Conservation (phyloP, 768 basidiomycete genomes). For the Hericium coralloides region DNA sequence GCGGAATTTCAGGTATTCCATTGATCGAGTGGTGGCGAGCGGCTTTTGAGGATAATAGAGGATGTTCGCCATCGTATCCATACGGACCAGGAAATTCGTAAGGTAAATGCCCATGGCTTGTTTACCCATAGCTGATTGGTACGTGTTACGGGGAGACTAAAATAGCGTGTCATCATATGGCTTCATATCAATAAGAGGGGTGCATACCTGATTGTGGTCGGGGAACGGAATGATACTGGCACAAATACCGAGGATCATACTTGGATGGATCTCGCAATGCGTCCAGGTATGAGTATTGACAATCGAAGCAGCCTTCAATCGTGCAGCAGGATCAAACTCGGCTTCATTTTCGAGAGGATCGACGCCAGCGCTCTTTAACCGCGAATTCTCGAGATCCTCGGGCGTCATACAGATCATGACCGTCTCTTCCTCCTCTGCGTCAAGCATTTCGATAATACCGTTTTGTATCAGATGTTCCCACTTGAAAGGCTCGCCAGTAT, state of each 20-base stretch:
- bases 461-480: conserved; percentile 83
- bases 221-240: conserved; percentile 99
- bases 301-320: conserved; percentile 61
- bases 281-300: conserved; percentile 90
- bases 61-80: conserved; percentile 99
- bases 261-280: conserved; percentile 98
- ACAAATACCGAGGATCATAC: conserved; percentile 98
- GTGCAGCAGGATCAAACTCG: conserved; percentile 80
- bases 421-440: conserved; percentile 98
- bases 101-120: conserved; percentile 99
- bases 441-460: conserved; percentile 88
- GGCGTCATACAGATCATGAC: conserved; percentile 99
- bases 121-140: conserved; percentile 99
- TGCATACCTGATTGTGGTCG: conserved; percentile 91
- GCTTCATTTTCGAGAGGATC: conserved; percentile 42
- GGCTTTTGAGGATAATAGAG: conserved; percentile 99
- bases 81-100: conserved; percentile 96
- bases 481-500: conserved; percentile 47
- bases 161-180: background rate
- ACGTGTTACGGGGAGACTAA: conserved; percentile 99
- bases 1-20: conserved; percentile 98
- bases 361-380: conserved; percentile 51
- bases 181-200: background rate
- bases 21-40: conserved; percentile 94
- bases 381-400: conserved; percentile 85